These are phyloP conservation scores for Colletotrichum godetiae DNA, from an alignment of 2,329 filamentous ascomycete genomes.

Conservation along the genomic window DNA sequence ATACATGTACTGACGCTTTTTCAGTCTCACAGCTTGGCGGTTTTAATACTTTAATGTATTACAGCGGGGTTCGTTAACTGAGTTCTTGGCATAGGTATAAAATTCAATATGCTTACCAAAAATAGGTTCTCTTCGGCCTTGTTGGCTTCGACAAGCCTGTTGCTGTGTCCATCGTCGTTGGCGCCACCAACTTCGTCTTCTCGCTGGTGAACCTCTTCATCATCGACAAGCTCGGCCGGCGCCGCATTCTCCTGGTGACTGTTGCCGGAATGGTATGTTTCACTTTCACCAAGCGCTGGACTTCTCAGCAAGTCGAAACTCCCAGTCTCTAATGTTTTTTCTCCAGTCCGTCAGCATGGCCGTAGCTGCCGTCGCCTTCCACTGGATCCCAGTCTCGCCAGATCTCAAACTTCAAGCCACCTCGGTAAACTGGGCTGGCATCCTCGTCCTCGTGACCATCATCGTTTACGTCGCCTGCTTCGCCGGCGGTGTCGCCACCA, in stretches of 20 bases:
- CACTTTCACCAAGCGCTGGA: rapidly evolving
- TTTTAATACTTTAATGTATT: constrained; percentile 42
- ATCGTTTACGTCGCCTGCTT: constrained; percentile 59
- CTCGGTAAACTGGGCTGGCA: constrained; percentile 43
- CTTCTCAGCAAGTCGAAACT: neutral
- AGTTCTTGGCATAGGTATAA: too few relatives aligned
- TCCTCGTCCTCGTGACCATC: constrained; percentile 55
- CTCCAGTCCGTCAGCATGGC: constrained; percentile 56
- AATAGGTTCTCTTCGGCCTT: constrained; percentile 50
- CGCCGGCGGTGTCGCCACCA: constrained; percentile 57
- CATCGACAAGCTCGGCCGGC: constrained; percentile 58
- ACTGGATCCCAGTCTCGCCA: constrained; percentile 55
- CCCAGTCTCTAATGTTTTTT: too few relatives aligned
- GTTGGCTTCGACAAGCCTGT: constrained; percentile 62
- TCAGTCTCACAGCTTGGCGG: constrained; percentile 59
- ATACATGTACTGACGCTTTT: too few relatives aligned
- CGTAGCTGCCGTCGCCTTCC: constrained; percentile 57
- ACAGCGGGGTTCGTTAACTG: constrained; percentile 24
- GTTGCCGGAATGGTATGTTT: constrained; percentile 52
- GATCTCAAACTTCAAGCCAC: constrained; percentile 51
- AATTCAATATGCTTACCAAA: too few relatives aligned
- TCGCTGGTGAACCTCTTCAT: constrained; percentile 59
- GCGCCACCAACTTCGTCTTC: constrained; percentile 61
- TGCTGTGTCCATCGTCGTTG: constrained; percentile 58
- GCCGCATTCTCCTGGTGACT: constrained; percentile 55